Evolutionary conservation across 768 basidiomycete genomes (phyloP).

Genomic region (Dentipellis fragilis): DNA sequence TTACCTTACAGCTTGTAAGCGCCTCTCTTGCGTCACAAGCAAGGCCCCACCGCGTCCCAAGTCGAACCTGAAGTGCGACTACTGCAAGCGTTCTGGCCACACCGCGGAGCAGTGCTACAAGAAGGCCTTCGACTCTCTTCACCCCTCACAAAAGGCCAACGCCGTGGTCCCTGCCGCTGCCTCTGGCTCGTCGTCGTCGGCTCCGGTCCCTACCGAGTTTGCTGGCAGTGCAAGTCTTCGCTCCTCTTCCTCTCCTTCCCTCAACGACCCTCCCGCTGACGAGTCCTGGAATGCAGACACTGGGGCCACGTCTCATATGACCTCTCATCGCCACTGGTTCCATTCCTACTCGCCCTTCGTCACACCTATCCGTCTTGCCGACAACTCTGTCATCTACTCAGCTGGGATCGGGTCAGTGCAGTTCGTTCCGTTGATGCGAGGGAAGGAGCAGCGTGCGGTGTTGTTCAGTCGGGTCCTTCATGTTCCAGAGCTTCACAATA

Average conservation of each 20-base stretch:
- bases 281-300: conserved; percentile 21
- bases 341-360: conserved; percentile 9
- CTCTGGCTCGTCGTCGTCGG: neutral
- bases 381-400: conserved; percentile 11
- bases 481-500: conserved; percentile 16
- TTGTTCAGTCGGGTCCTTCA: conserved; percentile 15
- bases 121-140: neutral
- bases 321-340: conserved; percentile 23
- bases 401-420: conserved; percentile 19
- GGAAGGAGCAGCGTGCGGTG: neutral
- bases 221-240: neutral
- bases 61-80: too few species aligned
- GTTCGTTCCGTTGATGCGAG: conserved; percentile 13
- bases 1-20: too few species aligned
- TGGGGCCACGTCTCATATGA: conserved; percentile 26
- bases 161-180: neutral
- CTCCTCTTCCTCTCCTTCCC: neutral
- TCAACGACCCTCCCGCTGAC: neutral
- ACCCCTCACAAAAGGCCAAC: neutral
- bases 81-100: neutral
- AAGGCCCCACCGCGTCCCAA: too few species aligned
- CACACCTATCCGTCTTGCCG: conserved; percentile 18
- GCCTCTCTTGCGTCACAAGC: too few species aligned
- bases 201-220: neutral
- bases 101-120: neutral